A percentile compares a stretch with the other conserved stretches of the same genome.
Evolutionary conservation across 306 rosid species (phyloP).

Genomic region (Acacia confusa): DNA sequence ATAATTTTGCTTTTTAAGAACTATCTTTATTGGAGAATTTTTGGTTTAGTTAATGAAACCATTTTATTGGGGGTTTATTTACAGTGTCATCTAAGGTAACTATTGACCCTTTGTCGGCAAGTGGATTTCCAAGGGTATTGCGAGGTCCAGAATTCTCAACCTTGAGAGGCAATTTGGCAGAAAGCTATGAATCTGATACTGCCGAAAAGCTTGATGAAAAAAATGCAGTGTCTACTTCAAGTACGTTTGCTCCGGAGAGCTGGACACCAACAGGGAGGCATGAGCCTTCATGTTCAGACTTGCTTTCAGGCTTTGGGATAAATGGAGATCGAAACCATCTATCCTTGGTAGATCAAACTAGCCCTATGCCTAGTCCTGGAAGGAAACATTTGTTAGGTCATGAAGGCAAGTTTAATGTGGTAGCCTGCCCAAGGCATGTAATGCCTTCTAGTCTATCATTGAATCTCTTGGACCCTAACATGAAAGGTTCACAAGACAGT

Average conservation of each 20-base stretch:
- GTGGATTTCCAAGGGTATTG: conserved; percentile 88
- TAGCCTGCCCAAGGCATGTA: conserved; percentile 53
- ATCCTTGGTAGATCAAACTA: conserved; percentile 47
- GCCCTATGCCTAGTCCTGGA: conserved; percentile 38
- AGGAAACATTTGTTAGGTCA: conserved; percentile 54
- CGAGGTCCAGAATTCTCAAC: conserved; percentile 95
- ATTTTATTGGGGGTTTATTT: conserved; percentile 5
- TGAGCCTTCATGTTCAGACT: conserved; percentile 74
- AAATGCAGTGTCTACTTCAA: conserved; percentile 57
- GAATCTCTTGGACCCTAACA: conserved; percentile 51
- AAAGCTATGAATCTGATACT: conserved; percentile 55
- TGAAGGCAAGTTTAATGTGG: conserved; percentile 63
- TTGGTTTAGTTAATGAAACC: background rate
- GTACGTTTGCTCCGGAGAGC: conserved; percentile 59
- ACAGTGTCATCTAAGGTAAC: conserved; percentile 62
- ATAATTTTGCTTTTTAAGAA: background rate
- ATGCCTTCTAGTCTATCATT: conserved; percentile 60
- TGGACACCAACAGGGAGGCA: conserved; percentile 69
- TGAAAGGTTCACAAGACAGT: conserved; percentile 57
- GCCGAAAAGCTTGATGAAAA: conserved; percentile 80
- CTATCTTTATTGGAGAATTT: background rate
- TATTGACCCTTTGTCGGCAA: conserved; percentile 62
- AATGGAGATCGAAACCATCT: conserved; percentile 45
- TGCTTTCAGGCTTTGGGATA: conserved; percentile 76
- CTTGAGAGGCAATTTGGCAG: conserved; percentile 68